Evolutionary conservation across 768 basidiomycete genomes (phyloP), one percentile per base, ranked within the genome.

Genomic region (Rhizopogon sp.): DNA sequence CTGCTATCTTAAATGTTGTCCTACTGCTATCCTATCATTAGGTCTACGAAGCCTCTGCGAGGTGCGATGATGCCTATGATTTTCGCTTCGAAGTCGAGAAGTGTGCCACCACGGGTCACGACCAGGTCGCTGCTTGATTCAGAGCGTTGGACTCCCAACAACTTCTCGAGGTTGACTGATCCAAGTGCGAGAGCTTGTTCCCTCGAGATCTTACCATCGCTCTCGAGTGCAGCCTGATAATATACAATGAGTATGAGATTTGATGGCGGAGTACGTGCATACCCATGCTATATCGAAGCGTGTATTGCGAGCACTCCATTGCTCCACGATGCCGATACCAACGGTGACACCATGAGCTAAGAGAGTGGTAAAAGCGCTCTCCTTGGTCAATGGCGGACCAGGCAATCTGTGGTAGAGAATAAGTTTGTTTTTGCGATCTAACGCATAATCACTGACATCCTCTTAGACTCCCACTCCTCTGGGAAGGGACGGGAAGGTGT

Each of bases 221-320:
- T 67, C 56, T 76, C 74, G 9, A 79, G 65, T 41, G 76, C 65
- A 35, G 76, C 77, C 67, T 77, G 50, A 2, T 54, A 45, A 47
- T 28, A 2, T n/a, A 50, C 54, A 2, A 60, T 35, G 13, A 29
- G 14, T 52, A 49, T 74, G 70, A 45, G 74, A 64, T 53, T 58
- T 55, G 60, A 14, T 54, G n/a, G 31, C 6, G 6, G 1, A 40
- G 53, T 39, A 49, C 60, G 60, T 16, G 72, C 82, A 61, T 58
- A 87, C 89, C 93, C 93, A 95, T 42, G 82, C 88, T 31, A 83
- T 70, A 59, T 96, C 92, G 60, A 93, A 89, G 14, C 87, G 81
- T 9, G 87, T 77, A 64, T 87, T 91, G 25, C 89, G 81, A 6
- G 88, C 85, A 28, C 79, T 76, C 87, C 86, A 92, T 40, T 79